These are phyloP conservation scores for Ustilago crameri DNA, from an alignment of 1,284 basidiomycete species.

Conservation along the genomic window DNA sequence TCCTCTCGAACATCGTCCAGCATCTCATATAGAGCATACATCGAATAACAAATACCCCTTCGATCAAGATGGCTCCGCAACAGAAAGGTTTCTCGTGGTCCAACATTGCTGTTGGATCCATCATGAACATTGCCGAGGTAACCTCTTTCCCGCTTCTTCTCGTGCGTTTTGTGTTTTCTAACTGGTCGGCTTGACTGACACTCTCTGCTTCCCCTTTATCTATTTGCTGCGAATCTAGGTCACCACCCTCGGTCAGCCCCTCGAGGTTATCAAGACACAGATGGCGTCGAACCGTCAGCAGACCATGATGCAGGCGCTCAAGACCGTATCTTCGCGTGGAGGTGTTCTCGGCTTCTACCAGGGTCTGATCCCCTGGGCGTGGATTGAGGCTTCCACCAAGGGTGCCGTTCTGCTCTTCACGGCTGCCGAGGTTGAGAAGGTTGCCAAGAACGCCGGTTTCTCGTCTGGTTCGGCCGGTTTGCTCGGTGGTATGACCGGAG, in stretches of 20 bases:
- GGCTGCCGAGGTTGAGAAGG: conserved; percentile 90
- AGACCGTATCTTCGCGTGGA: conserved; percentile 89
- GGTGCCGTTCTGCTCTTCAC: conserved; percentile 96
- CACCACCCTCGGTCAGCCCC: conserved; percentile 95
- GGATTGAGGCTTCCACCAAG: conserved; percentile 99
- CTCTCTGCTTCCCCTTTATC: conserved; percentile 14
- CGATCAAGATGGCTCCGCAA: conserved; percentile 70
- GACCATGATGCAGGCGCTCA: conserved; percentile 86
- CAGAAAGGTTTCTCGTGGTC: conserved; percentile 94
- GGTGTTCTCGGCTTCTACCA: conserved; percentile 93
- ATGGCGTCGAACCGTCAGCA: conserved; percentile 73
- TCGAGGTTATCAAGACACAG: conserved; percentile 94
- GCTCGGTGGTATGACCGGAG: conserved; percentile 95
- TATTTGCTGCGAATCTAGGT: conserved; percentile 72
- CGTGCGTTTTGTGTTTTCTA: neutral
- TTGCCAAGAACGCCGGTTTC: conserved; percentile 76
- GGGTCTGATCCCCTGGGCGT: conserved; percentile 99
- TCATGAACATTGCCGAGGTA: conserved; percentile 82
- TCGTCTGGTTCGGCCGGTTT: conserved; percentile 86
- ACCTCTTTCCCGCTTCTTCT: conserved; percentile 71
- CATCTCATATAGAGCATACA: neutral
- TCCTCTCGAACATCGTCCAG: neutral
- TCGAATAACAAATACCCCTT: too few species aligned
- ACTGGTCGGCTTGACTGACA: conserved; percentile 8
- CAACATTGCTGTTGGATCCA: conserved; percentile 94